These are phyloP conservation scores for Penicillium sp. DNA, from an alignment of 2,329 filamentous ascomycete species.

Conservation along the genomic window DNA sequence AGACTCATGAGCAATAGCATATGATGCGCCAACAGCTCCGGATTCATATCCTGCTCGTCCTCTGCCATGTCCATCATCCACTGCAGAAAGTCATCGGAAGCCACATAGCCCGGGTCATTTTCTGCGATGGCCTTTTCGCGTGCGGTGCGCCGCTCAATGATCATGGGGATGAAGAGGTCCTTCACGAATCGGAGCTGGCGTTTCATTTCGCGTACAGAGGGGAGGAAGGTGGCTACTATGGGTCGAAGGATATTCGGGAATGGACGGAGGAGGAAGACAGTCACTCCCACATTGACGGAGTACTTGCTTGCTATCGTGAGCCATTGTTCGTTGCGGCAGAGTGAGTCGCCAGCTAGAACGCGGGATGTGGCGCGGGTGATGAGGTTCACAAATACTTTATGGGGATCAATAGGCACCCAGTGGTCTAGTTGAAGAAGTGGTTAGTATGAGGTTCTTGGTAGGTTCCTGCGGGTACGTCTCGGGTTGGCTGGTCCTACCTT, in stretches of 20 bases:
- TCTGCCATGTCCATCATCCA: constrained; percentile 34
- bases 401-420: constrained; percentile 26
- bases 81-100: constrained; percentile 34
- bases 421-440: constrained; percentile 11
- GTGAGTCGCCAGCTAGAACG: constrained; percentile 40
- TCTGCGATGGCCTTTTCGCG: constrained; percentile 8
- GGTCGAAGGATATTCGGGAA: constrained; percentile 37
- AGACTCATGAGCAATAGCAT: constrained; percentile 28
- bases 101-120: constrained; percentile 16
- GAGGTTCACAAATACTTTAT: constrained; percentile 31
- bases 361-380: constrained; percentile 43
- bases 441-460: background rate
- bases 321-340: constrained; percentile 43
- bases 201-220: constrained; percentile 35
- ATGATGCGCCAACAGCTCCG: constrained; percentile 26
- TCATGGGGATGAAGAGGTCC: constrained; percentile 35
- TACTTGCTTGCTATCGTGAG: constrained; percentile 35
- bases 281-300: constrained; percentile 37
- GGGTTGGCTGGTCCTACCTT: constrained; percentile 12
- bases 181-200: constrained; percentile 31
- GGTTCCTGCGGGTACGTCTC: background rate
- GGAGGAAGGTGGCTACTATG: constrained; percentile 35
- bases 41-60: constrained; percentile 20
- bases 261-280: constrained; percentile 32
- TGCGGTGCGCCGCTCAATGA: constrained; percentile 29